These are phyloP conservation scores for Strobilomyces dryophilus DNA, from an alignment of 768 basidiomycete genomes.

Conservation along the genomic window DNA sequence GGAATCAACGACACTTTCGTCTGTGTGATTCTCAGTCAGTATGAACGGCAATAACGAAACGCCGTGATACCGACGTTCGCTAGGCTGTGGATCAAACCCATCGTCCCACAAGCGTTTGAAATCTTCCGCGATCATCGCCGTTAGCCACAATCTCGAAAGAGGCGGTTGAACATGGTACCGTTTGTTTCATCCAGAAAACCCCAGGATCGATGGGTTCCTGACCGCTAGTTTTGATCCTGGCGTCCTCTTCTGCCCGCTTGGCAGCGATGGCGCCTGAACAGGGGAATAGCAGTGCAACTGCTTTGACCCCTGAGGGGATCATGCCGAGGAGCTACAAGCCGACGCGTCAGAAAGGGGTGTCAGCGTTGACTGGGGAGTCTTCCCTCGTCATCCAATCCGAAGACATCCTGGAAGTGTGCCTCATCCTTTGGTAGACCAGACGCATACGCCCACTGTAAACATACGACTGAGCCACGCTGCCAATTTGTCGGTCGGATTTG, in stretches of 20 bases:
- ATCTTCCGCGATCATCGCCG: constrained; percentile 44
- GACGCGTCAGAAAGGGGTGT: background rate
- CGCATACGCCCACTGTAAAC: constrained; percentile 61
- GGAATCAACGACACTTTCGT: constrained; percentile 54
- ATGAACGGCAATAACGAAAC: constrained; percentile 4
- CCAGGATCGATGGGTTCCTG: constrained; percentile 53
- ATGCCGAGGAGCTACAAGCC: constrained; percentile 56
- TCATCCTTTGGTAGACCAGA: constrained; percentile 54
- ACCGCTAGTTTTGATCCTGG: constrained; percentile 42
- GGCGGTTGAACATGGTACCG: constrained; percentile 40
- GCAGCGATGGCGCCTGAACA: constrained; percentile 47
- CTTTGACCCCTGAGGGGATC: constrained; percentile 73
- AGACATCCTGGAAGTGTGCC: constrained; percentile 64
- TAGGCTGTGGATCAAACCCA: constrained; percentile 79
- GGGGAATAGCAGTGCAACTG: constrained; percentile 85
- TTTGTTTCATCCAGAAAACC: constrained; percentile 89
- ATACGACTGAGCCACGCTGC: background rate
- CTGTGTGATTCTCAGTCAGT: constrained; percentile 29
- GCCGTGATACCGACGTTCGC: constrained; percentile 56
- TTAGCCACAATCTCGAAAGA: background rate
- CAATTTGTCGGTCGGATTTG: background rate
- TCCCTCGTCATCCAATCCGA: constrained; percentile 67
- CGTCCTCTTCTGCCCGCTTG: constrained; percentile 58
- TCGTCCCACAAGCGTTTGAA: constrained; percentile 83
- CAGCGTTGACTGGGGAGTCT: background rate